phyloP scores from a whole-genome alignment of 331 rosid species.

The Pyracantha coccinea region DNA sequence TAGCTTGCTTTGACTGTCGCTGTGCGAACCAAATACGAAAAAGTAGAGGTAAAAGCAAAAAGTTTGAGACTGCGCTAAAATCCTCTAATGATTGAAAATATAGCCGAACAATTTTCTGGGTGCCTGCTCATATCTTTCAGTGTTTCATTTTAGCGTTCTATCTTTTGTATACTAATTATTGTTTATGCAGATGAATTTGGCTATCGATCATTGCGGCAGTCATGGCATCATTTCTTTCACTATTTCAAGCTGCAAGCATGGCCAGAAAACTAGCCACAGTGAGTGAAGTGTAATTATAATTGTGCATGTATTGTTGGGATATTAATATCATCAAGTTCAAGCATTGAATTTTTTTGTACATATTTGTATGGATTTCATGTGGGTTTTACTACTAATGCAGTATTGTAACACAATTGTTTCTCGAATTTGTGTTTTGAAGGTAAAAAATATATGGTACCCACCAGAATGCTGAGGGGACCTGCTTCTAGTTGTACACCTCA shows the following conservation, averaged over 20 bases:
- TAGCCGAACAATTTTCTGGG: not conserved
- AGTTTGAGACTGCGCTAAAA: not conserved
- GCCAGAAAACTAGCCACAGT: conserved; percentile 11
- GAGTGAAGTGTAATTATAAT: not conserved
- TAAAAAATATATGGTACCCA: conserved; percentile 20
- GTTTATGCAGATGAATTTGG: conserved; percentile 26
- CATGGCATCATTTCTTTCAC: conserved; percentile 7
- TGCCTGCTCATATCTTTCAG: not conserved
- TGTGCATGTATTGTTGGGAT: not conserved
- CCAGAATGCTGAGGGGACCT: conserved; percentile 8
- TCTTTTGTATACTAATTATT: too few species aligned
- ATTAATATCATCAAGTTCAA: too few species aligned
- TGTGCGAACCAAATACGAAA: not conserved
- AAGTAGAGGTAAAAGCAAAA: not conserved
- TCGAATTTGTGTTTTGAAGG: conserved; percentile 9
- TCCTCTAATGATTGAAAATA: not conserved
- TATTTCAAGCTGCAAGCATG: conserved; percentile 15
- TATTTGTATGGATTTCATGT: not conserved
- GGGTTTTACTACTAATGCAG: not conserved
- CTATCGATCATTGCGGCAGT: conserved; percentile 13
- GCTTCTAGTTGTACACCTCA: conserved; percentile 3
- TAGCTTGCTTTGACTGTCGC: not conserved
- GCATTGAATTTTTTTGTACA: too few species aligned
- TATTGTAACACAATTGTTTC: not conserved
- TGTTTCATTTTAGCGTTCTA: not conserved